A percentile compares a stretch with the other conserved stretches of the same genome.
Evolutionary conservation across 257 asterid species (phyloP).

Genomic region (Ocimum tenuiflorum): DNA sequence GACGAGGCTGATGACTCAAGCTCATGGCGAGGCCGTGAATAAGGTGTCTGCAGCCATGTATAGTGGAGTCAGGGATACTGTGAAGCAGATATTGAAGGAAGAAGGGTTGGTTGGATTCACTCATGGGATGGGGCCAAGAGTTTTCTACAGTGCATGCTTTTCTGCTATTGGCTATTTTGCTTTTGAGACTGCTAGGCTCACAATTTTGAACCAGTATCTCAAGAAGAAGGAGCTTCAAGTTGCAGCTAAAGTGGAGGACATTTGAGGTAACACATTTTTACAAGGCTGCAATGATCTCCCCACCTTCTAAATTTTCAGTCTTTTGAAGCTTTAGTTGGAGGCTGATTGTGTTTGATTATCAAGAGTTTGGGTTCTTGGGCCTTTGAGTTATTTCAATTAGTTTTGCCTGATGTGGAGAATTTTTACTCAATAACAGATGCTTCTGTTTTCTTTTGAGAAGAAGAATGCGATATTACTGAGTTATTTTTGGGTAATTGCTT

Average conservation of each 20-base stretch:
- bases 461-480: too few species aligned
- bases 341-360: neutral
- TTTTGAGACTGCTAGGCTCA: constrained; percentile 84
- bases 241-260: constrained; percentile 28
- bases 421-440: neutral
- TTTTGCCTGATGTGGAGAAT: neutral
- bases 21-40: constrained; percentile 54
- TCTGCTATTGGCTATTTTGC: constrained; percentile 96
- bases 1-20: constrained; percentile 94
- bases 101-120: constrained; percentile 96
- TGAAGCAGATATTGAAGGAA: constrained; percentile 72
- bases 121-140: constrained; percentile 95
- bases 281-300: too few species aligned
- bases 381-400: neutral
- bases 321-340: neutral
- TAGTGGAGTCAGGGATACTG: constrained; percentile 47
- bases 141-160: constrained; percentile 82
- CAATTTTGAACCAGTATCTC: constrained; percentile 61
- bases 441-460: too few species aligned
- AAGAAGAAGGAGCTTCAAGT: constrained; percentile 54
- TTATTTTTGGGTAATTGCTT: too few species aligned
- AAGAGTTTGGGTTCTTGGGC: too few species aligned
- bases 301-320: too few species aligned
- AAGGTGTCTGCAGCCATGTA: constrained; percentile 59
- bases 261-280: neutral